Evolutionary conservation across 148 eudicot species (phyloP).

Genomic region (Amaranthus cruentus): DNA sequence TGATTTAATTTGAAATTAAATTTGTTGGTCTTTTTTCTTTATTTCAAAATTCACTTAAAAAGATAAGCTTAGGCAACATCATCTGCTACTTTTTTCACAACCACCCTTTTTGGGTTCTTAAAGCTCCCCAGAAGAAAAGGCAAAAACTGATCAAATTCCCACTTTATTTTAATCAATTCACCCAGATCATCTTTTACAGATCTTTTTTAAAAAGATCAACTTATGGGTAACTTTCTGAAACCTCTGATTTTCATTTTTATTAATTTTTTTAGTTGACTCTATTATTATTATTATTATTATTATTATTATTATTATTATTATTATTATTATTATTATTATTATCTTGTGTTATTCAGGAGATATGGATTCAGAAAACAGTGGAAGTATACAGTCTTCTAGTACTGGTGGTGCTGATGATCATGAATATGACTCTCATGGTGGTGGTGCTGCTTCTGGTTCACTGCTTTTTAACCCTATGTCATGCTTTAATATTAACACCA

Average conservation of each 20-base stretch:
- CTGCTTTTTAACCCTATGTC: constrained; percentile 21
- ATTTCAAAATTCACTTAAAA: neutral
- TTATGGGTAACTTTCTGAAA: constrained; percentile 27
- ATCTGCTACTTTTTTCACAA: constrained; percentile 20
- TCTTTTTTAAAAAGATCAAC: constrained; percentile 24
- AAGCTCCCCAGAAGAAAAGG: too few species aligned
- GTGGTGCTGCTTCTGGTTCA: constrained; percentile 6
- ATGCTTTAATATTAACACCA: neutral
- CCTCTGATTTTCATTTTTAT: constrained; percentile 1
- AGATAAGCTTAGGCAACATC: neutral
- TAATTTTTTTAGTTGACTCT: neutral
- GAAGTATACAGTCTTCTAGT: constrained; percentile 59
- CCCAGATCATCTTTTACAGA: constrained; percentile 18
- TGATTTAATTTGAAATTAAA: neutral
- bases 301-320: too few species aligned
- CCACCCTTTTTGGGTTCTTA: constrained; percentile 22
- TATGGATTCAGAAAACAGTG: constrained; percentile 72
- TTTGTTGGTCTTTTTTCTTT: neutral
- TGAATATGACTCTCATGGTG: constrained; percentile 50
- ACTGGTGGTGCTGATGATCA: constrained; percentile 45
- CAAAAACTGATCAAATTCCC: neutral
- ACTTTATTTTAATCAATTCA: constrained; percentile 7
- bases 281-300: neutral
- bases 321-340: neutral
- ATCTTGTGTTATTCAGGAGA: constrained; percentile 5